Evolutionary conservation across 2,329 filamentous ascomycete genomes (phyloP), one percentile per base, ranked within the genome.

Genomic region (Xylaria sp.): DNA sequence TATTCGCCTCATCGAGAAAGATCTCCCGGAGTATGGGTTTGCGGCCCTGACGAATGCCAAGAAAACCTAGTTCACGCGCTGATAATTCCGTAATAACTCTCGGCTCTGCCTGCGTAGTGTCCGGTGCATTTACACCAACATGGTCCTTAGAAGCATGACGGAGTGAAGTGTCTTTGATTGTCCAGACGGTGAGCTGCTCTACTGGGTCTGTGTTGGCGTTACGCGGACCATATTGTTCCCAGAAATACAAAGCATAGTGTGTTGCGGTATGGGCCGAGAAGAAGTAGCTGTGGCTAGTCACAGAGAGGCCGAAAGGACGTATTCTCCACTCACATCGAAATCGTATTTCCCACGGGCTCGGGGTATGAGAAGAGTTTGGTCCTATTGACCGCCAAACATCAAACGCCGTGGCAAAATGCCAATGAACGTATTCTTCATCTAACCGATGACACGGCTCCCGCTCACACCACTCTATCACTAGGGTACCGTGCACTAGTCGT

Each of bases 401-500:
- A 68, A 84, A 88, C 0, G 83, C 83, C 2, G 85, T 86, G 5
- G 84, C 85, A 70, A 84, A 88, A 72, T 88, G 86, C 4, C 82
- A 79, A 72, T 85, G 81, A 1, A 85, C 81, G 1, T 76, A 75
- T 63, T 83, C 82, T 48, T 81, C 79, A 69, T 85, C 83, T 21
- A 83, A 71, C 70, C 81, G 79, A 70, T 84, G 80, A 63, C 80
- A 84, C 1, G 81, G 75, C 27, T 80, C 75, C 2, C 76, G 72
- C 68, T 87, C 83, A 51, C 84, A 85, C 86, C 86, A 89, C 70
- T 89, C 86, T n/a, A 89, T 74, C 17, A 88, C 68, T n/a, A 90
- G 74, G n/a, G 87, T 76, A 1, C 77, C 76, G 33, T 81, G 75
- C 31, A 81, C 79, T 3, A 89, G 74, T 13, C 86, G 80, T 3